Evolutionary conservation across 1,139 yeast genomes (phyloP), one percentile per base, ranked within the genome.

Genomic region (Schwanniomyces etchellsii): DNA sequence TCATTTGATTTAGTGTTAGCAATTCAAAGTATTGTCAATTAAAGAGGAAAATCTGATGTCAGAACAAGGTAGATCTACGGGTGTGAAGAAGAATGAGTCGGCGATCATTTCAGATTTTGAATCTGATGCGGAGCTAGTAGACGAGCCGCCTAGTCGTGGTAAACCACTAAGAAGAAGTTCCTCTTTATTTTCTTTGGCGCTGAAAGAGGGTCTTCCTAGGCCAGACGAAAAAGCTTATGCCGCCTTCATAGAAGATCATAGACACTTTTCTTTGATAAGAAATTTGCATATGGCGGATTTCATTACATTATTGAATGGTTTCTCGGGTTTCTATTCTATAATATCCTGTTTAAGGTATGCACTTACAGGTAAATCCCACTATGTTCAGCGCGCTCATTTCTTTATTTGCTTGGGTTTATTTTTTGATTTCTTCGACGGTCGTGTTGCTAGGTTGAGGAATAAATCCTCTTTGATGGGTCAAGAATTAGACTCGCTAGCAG

Each of bases 401-500:
- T 84, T 89, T 57, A 85, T 86, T 28, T 72, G 85, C 13, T 66
- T 89, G 45, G 98, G 98, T 5, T 74, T 89, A 48, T 86, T 91
- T 52, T 89, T 89, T 55, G 98, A 91, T 57, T 88, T 91, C 54
- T 82, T 91, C 54, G 98, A 91, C 54, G 98, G 98, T 17, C 77
- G 95, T 48, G 98, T 91, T 5, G 98, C 98, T 4, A 74, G 98
- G 47, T 73, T 91, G 64, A 76, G 96, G 60, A 82, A 88, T 57
- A 86, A 91, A 61, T 76, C 95, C 3, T 81, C 95, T 15, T 69
- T 91, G 35, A 85, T 93, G 86, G 98, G 98, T 36, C 97, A 91
- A 58, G 98, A 91, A 60, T 75, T 91, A 46, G 98, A 91, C 54
- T 86, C 96, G 2, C 71, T 91, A 48, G 98, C 98, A 15, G 98